Evolutionary conservation across 352 stramenopile species (phyloP).

Genomic region (Globisporangium takayamanum): DNA sequence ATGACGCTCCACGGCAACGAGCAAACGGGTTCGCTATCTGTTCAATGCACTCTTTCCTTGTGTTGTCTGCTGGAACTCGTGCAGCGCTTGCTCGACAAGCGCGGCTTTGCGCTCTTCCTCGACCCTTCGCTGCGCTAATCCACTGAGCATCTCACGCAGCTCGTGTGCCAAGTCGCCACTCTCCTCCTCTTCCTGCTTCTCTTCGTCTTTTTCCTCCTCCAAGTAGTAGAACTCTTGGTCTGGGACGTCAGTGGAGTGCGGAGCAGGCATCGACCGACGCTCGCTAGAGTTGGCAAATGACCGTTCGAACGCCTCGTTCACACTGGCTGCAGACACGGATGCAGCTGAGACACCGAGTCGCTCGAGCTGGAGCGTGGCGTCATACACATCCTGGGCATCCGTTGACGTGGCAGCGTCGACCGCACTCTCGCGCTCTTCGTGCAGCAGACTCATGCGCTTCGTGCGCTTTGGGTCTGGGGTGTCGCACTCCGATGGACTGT

Average conservation of each 20-base stretch:
- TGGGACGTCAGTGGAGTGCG: not conserved
- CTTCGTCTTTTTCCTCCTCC: constrained; percentile 18
- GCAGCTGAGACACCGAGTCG: constrained; percentile 1
- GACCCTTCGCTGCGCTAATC: constrained; percentile 48
- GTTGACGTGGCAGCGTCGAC: not conserved
- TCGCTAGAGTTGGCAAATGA: not conserved
- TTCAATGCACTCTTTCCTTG: constrained; percentile 11
- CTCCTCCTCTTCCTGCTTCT: constrained; percentile 30
- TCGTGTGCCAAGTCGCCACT: constrained; percentile 40
- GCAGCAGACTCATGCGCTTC: constrained; percentile 6
- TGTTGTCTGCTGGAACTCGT: constrained; percentile 44
- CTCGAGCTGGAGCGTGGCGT: constrained; percentile 2
- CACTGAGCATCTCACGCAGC: constrained; percentile 52
- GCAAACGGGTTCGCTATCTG: not conserved
- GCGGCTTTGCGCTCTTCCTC: constrained; percentile 58
- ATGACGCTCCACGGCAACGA: not conserved
- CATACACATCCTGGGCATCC: not conserved
- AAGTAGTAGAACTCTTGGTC: constrained; percentile 7
- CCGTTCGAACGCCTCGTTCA: constrained; percentile 8
- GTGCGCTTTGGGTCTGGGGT: constrained; percentile 17
- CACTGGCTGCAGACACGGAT: not conserved
- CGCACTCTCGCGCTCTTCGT: not conserved
- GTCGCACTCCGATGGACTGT: constrained; percentile 38
- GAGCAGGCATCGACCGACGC: not conserved
- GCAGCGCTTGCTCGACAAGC: constrained; percentile 37